phyloP scores from a whole-genome alignment of 768 basidiomycete genomes.

The Mycena rosella region DNA sequence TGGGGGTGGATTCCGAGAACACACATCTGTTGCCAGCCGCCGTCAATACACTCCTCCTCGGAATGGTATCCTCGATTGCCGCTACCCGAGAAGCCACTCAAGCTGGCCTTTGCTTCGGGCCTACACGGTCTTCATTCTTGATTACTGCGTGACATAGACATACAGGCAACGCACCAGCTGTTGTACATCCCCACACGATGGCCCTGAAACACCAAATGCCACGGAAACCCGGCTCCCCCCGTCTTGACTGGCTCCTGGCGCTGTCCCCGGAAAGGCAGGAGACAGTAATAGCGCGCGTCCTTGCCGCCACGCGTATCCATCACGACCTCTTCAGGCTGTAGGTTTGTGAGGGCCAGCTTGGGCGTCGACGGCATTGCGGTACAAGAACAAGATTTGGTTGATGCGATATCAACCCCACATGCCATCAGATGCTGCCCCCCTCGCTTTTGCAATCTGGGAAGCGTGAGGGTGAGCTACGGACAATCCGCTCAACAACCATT shows the following conservation, averaged over 20 bases:
- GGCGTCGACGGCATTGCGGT: neutral
- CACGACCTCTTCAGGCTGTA: neutral
- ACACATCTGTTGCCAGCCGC: constrained; percentile 10
- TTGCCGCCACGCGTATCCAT: neutral
- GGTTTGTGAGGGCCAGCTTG: neutral
- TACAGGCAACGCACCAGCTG: constrained; percentile 4
- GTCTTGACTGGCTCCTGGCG: neutral
- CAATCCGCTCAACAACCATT: too few relatives aligned
- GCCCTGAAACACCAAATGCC: constrained; percentile 9
- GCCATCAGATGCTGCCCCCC: too few relatives aligned
- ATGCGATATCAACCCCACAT: neutral
- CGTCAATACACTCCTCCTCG: neutral
- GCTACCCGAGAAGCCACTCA: neutral
- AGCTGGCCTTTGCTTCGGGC: neutral
- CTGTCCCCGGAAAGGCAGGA: neutral
- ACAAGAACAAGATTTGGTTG: neutral
- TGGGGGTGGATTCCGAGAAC: constrained; percentile 5
- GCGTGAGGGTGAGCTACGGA: too few relatives aligned
- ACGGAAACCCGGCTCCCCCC: neutral
- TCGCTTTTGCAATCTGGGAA: too few relatives aligned
- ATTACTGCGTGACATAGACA: too few relatives aligned
- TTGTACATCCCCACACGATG: neutral
- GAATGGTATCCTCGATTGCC: neutral
- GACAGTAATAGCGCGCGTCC: constrained; percentile 4
- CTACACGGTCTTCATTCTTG: neutral